Conservation (phyloP, 1,139 yeast species). For the Geotrichum carabidarum region DNA sequence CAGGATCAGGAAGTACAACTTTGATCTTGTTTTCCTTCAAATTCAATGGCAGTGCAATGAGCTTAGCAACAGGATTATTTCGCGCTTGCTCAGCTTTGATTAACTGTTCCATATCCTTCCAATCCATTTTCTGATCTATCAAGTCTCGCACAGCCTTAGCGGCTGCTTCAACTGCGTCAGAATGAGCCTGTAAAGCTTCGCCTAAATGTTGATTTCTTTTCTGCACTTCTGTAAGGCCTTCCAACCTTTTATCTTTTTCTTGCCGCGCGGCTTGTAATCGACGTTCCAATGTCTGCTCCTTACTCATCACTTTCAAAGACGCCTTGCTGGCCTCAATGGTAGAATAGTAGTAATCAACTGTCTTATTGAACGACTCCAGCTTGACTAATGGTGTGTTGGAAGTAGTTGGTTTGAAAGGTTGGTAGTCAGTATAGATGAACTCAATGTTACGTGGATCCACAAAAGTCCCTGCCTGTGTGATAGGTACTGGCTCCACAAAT, state of each 20-base stretch:
- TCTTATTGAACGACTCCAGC: slow-evolving; percentile 61
- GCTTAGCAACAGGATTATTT: slow-evolving; percentile 58
- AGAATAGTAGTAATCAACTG: slow-evolving; percentile 80
- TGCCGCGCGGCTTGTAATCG: slow-evolving; percentile 67
- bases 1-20: slow-evolving; percentile 51
- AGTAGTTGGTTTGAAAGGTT: slow-evolving; percentile 64
- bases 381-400: slow-evolving; percentile 30
- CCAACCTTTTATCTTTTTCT: slow-evolving; percentile 69
- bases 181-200: slow-evolving; percentile 62
- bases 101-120: slow-evolving; percentile 80
- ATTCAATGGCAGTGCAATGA: slow-evolving; percentile 65
- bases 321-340: slow-evolving; percentile 78
- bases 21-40: slow-evolving; percentile 65
- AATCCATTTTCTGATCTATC: slow-evolving; percentile 84
- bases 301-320: slow-evolving; percentile 66
- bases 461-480: slow-evolving; percentile 25
- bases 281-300: slow-evolving; percentile 67
- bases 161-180: slow-evolving; percentile 69
- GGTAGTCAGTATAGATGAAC: slow-evolving; percentile 71
- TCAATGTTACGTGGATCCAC: slow-evolving; percentile 40
- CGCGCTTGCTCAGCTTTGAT: slow-evolving; percentile 64
- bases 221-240: slow-evolving; percentile 61
- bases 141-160: slow-evolving; percentile 60
- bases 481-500: slow-evolving; percentile 23
- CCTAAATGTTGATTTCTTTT: slow-evolving; percentile 64